Base-by-base conservation (phyloP, 768 basidiomycete genomes). In the Pleurotus tuber-regium region DNA sequence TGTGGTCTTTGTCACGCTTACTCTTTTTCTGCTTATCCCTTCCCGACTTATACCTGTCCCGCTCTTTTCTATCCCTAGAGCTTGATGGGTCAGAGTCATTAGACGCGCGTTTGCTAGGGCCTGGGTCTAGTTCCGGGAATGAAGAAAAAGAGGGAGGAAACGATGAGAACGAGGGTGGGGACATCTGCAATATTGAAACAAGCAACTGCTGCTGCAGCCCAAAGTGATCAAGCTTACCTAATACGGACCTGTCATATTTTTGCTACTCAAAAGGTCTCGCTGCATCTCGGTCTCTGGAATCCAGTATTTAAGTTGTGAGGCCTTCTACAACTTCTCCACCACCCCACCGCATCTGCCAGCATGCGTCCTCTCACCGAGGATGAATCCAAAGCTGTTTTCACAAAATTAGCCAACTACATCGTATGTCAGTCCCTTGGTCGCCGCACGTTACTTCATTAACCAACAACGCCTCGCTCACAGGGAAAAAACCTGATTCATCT, bases 341-440 rank as follows among this genome's bases (percentile, higher is more conserved):
- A 42, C 57, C 41, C 26, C 51, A 3, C 35, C 54, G 36, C 63
- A 38, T 24, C 43, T 50, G 36, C 47, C 35, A 54, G 71, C 33
- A 97, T 98, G 96, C 87, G 96, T 7, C 96, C 96, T 18, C 76
- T 98, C 46, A 98, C 96, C 21, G 92, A 98, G 67, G 94, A 97
- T 54, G 96, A 99, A 71, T 96, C 92, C 61, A 97, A 97, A 66
- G 81, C 88, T 0, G 90, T 98, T 11, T 99, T 98, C 62, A 86
- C 89, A 33, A 99, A 99, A 69, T 82, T 99, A 33, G 93, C 97
- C 41, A 98, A 97, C 70, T 99, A 97, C 69, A 90, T 99, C 62
- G 92, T 93, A 50, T 39, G 87, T 75, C 19, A 44, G 8, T 18
- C 24, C 29, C 31, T 26, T 28, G 19, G 23, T 24, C 19, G 12